A percentile compares a stretch with the other conserved stretches of the same genome.
Evolutionary conservation across 1,139 yeast genomes (phyloP).

Genomic region (Lizanozyma gosingica): DNA sequence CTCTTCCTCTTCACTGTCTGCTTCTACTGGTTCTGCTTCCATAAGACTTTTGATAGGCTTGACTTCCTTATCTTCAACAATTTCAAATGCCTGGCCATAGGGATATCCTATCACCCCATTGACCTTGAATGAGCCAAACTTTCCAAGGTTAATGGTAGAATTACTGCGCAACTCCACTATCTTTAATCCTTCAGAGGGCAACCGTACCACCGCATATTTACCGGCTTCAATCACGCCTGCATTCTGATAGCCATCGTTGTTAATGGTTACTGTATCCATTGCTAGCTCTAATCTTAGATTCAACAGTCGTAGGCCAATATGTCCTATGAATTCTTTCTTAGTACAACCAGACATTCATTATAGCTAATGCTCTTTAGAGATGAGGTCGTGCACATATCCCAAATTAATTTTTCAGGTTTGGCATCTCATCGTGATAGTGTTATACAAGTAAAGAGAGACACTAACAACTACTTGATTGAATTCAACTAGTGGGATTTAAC

Average conservation of each 20-base stretch:
- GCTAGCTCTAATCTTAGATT: no score
- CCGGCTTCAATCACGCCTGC: conserved; percentile 27
- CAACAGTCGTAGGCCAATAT: no score
- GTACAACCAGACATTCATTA: no score
- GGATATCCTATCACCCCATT: conserved; percentile 72
- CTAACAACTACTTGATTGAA: neutral
- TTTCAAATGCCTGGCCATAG: conserved; percentile 86
- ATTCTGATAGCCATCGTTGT: no score
- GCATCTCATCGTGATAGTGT: conserved; percentile 8
- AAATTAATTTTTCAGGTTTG: neutral
- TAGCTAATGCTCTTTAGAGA: no score
- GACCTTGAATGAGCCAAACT: conserved; percentile 79
- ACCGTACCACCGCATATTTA: conserved; percentile 56
- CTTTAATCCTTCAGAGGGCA: conserved; percentile 77
- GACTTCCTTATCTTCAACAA: conserved; percentile 48
- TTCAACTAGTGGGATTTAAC: no score
- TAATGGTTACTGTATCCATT: no score
- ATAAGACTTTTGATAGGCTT: conserved; percentile 36
- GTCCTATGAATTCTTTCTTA: no score
- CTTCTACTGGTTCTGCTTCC: conserved; percentile 14
- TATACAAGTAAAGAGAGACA: neutral
- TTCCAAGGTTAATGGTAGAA: conserved; percentile 66
- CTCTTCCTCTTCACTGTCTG: conserved; percentile 19
- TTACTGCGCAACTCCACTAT: conserved; percentile 56
- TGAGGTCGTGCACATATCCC: conserved; percentile 1